Conservation (phyloP, 176 grass and related monocot species). For the barley (Hordeum vulgare) region DNA sequence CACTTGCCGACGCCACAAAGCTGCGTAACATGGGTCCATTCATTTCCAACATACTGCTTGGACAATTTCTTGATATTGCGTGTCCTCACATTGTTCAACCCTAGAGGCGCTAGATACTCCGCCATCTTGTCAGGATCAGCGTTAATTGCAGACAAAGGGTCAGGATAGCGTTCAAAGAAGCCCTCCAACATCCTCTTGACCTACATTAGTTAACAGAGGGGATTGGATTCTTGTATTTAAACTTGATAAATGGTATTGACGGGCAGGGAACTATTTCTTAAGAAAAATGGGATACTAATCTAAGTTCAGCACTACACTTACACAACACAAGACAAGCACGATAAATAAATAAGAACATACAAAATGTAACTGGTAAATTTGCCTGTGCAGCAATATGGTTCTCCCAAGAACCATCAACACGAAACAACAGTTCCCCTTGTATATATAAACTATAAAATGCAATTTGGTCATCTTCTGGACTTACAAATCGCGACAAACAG, state of each 20-base stretch:
- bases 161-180: conserved; percentile 32
- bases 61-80: conserved; percentile 46
- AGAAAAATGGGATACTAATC: neutral
- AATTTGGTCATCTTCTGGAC: neutral
- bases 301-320: neutral
- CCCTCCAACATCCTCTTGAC: conserved; percentile 14
- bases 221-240: neutral
- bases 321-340: neutral
- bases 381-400: neutral
- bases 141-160: too few species aligned
- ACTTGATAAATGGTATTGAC: neutral
- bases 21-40: conserved; percentile 61
- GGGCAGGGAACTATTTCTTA: neutral
- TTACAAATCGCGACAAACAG: neutral
- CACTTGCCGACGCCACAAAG: conserved; percentile 78
- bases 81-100: conserved; percentile 44
- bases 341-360: neutral
- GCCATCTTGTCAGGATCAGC: conserved; percentile 19
- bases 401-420: neutral
- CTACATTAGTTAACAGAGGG: conserved; percentile 15
- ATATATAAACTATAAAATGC: neutral
- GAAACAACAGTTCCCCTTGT: neutral
- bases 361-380: neutral
- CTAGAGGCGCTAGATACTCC: conserved; percentile 34
- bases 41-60: conserved; percentile 21